Percentiles rank a stretch among this genome's conserved stretches.
Evolutionary conservation across 2,329 filamentous ascomycete genomes (phyloP).

Genomic region (Pyricularia sp.): DNA sequence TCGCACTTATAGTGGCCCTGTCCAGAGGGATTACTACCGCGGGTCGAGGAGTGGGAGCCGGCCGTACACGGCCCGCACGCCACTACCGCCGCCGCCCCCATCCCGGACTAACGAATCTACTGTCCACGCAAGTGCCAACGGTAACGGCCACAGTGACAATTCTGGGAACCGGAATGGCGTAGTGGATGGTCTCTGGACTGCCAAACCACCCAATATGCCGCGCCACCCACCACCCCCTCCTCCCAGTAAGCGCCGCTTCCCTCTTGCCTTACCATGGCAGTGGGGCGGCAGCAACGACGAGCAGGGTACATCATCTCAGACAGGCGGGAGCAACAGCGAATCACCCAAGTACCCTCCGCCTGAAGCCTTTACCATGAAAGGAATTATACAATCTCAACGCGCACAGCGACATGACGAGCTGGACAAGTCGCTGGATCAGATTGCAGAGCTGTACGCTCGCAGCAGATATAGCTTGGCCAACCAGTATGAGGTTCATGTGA

Average conservation of each 20-base stretch:
- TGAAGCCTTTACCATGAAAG: conserved; percentile 56
- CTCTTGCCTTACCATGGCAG: conserved; percentile 16
- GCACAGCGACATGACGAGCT: conserved; percentile 31
- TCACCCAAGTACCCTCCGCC: conserved; percentile 45
- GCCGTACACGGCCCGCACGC: conserved; percentile 19
- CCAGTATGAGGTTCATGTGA: conserved; percentile 57
- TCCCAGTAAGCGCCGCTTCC: conserved; percentile 1
- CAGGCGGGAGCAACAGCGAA: conserved; percentile 6
- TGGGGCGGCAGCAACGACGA: conserved; percentile 14
- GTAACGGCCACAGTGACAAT: not conserved
- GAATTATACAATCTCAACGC: conserved; percentile 42
- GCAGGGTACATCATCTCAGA: not conserved
- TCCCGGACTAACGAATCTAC: conserved; percentile 7
- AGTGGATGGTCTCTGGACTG: not conserved
- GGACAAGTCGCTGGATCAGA: conserved; percentile 50
- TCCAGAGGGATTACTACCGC: conserved; percentile 17
- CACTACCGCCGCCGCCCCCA: conserved; percentile 14
- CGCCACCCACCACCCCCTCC: conserved; percentile 1
- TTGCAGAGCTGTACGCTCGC: conserved; percentile 57
- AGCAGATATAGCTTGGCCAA: conserved; percentile 57
- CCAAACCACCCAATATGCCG: conserved; percentile 2
- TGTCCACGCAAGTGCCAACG: not conserved
- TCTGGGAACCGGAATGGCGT: not conserved
- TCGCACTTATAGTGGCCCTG: conserved; percentile 48
- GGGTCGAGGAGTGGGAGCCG: conserved; percentile 18